Evolutionary conservation across 768 basidiomycete species (phyloP), one percentile per base, ranked within the genome.

Genomic region (Tricholoma terreum): DNA sequence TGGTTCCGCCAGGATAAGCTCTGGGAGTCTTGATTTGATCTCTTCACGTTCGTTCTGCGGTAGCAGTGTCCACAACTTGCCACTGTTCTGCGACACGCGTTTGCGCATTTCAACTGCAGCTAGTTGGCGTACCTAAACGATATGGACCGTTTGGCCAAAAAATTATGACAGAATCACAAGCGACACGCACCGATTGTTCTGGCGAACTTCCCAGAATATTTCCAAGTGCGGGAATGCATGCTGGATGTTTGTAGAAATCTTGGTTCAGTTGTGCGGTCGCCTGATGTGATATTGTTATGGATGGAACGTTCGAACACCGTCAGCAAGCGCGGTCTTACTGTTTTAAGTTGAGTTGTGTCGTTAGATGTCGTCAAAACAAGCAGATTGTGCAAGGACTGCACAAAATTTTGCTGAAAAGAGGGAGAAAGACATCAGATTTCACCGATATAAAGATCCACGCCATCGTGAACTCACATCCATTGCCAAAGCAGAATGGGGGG

Each of bases 41-140:
- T 89, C 81, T 61, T 86, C 80, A 40, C 96, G 87, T 58, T 87
- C 78, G 35, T 79, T 76, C 68, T 82, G 81, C 34, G 84, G 73
- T 27, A 92, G 80, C 55, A 82, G 77, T 17, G 84, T 77, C 97
- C 97, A 99, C 31, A 95, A 73, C 69, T 82, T 84, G 50, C 89
- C 90, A 63, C 88, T 90, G 65, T 87, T 87, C 69, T 85, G 82
- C 24, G 80, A 71, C 58, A 98, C 84, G 57, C 96, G 90, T 80
- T 99, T 99, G 65, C 96, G 84, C 70, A 98, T 80, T 75, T 99
- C 97, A 55, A 98, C 94, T 7, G 95, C 94, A 49, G 95, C 92
- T 19, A 99, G 83, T 84, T 99, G 97, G 59, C 94, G 91, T 61
- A 98, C 86, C 95, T 99, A 67, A 52, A 48, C 43, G 30, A 43